Evolutionary conservation across 2,329 filamentous ascomycete genomes (phyloP), one percentile per base, ranked within the genome.

Genomic region (Gyromitra esculenta): DNA sequence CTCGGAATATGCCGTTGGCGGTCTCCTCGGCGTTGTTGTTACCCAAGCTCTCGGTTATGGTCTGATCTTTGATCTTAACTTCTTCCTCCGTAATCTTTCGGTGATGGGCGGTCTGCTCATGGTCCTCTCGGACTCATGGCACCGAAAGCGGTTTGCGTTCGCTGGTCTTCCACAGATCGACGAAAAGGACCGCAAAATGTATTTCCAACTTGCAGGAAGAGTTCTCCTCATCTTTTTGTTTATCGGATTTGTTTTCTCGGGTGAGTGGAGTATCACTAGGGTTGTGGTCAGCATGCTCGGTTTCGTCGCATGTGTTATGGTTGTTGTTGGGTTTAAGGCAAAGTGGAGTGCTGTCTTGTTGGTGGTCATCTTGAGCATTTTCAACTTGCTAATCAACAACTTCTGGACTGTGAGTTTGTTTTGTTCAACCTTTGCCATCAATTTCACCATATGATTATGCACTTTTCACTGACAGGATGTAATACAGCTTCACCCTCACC

Each of bases 141-240:
- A 97, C 79, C 92, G 94, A 85, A 98, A 98, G 90, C 92, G 91
- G 84, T 97, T 97, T 86, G 95, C 94, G 1, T 97, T 97, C 78
- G 96, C 96, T 62, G 96, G 96, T 62, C 88, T 99, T 68, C 96
- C 96, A 63, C 90, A 93, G 84, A 89, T 99, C 68, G 96, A 98
- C 83, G 96, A 99, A 88, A 98, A 98, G 90, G 96, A 99, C 85
- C 92, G 94, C 86, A 99, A 98, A 89, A 98, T 98, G 95, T 99
- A 99, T 88, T 96, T 99, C 86, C 96, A 98, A 89, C 91, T 99
- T 78, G 96, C 96, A 80, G 96, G 96, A 45, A 91, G 96, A 81
- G 93, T 99, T 45, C 88, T 99, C 80, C 88, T 99, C 81, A 98
- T 99, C 86, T 97, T 99, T 89, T 88, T 99, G 81, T 99, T 99